Base-by-base conservation (phyloP, 1,284 basidiomycete species). In the Jaminaea rosea region DNA sequence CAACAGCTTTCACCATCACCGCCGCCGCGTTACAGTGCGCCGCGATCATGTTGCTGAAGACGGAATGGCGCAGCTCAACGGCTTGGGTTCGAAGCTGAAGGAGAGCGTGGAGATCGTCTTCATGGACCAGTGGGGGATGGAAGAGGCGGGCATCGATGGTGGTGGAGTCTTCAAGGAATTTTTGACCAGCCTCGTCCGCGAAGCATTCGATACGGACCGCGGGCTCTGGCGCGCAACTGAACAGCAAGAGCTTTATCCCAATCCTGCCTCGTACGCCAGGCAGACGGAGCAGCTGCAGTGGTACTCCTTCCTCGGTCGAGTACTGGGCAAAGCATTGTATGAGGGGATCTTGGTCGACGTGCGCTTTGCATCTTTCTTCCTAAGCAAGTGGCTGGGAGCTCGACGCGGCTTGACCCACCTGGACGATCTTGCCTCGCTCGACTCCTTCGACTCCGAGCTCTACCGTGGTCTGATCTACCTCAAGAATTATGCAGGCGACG, bases 101-200 rank as follows among this genome's bases (percentile, higher is more conserved):
- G 80, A 80, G 27, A 82, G 82, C 8, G 80, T 98, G 21, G 81
- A 86, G 69, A 97, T 98, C 66, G 80, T 81, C 9, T 98, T 98
- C 72, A 80, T 94, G 27, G 90, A 97, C 76, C 83, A 90, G 76
- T 93, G 84, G 59, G 90, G 88, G 9, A 78, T 84, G 54, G 82
- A 82, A 61, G 89, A 92, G 84, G 84, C 85, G 26, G 89, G 90
- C 0, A 92, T 93, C 28, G 92, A 98, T 65, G 93, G 93, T 1
- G 92, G 94, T 2, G 93, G 94, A 0, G 83, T 98, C 7, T 97
- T 96, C 79, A 99, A 98, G 73, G 94, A 97, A 75, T 94, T 98
- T 69, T 82, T 98, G 66, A 97, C 91, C 1, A 76, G 75, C 70
- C 77, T 65, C 57, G 77, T 74, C 49, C 90, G 87, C 67, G 91